Base-by-base conservation (phyloP, 2,329 filamentous ascomycete genomes). In the Colletotrichum neosansevieriae region DNA sequence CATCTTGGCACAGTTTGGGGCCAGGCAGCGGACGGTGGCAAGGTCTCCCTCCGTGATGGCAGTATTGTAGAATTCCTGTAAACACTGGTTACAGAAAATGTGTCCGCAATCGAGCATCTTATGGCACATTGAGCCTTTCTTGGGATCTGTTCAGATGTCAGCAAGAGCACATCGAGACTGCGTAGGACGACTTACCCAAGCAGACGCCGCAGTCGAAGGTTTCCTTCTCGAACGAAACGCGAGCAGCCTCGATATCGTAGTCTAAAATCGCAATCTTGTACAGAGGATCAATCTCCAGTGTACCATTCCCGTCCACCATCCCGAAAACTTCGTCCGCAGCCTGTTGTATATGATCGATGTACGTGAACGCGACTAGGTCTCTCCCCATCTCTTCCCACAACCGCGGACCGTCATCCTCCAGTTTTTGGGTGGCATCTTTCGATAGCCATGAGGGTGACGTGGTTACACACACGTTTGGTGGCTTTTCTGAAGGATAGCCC, bases 151-250 rank as follows among this genome's bases (percentile, higher is more conserved):
- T 17, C 50, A 42, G 34, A 15, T 19, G 47, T 76, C 70, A 79
- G 75, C 60, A 15, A 29, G 13, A 17, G 32, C 29, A 3, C 3
- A 21, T 11, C 3, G 10, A 5, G 19, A 9, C 21, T 40, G 21
- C 4, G 6, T 3, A 6, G 24, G 10, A 9, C 1, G n/a, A 72
- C 82, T 63, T 79, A 89, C 86, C 86, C 53, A 98, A 80, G 76
- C 94, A 98, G 54, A 98, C 87, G 2, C 92, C 93, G 72, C 95
- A 98, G 59, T 94, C 89, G 75, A 96, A 98, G 0, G 93, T 97
- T 73, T 91, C 92, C 72, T 89, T 89, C 69, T 96, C 91, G 76
- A 98, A 98, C 0, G 89, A 89, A 21, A 88, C 88, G 62, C 88
- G 88, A 75, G 91, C 92, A 6, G 92, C 89, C 70, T 90, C 90